Evolutionary conservation across 305 asterid genomes (phyloP), one percentile per base, ranked within the genome.

Genomic region (Fraxinus velutina): DNA sequence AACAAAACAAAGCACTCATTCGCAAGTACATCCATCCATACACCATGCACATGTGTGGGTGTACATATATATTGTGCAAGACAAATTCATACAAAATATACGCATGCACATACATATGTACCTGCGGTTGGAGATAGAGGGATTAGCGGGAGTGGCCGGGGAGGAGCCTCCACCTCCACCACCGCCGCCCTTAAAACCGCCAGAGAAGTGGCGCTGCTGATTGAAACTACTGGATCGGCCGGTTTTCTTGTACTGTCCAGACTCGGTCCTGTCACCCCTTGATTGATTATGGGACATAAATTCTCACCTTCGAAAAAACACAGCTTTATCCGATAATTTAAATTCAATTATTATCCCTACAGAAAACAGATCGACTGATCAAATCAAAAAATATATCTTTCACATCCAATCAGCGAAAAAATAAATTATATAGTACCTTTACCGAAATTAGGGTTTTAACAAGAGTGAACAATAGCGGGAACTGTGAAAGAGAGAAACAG

Each of bases 211-310:
- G 22, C 92, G 94, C 84, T 82, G 88, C 86, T 86, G 93, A 90
- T 85, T 86, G 82, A 86, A 81, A 88, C 78, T 81, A 78, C 89
- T 89, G 87, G 96, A 88, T 91, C 94, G 97, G 72, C 87, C 89
- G 88, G 93, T 71, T 89, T 85, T 93, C 86, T 80, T 90, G 90
- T 85, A 84, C 85, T 90, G 96, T 12, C 87, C 60, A 52, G 95
- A 83, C 83, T 91, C 97, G 93, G 89, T 93, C 93, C 88, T 87
- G 72, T 91, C 93, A 77, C 84, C 36, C 88, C 90, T 91, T 77
- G 92, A 89, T 89, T 86, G 92, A 91, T 89, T 87, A 6, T 83
- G 86, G 93, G 92, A 90, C 94, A 92, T 92, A 88, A 83, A 89
- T 91, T 83, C 92, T 81, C 83, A 80, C 84, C 89, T 92, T 86